phyloP scores from a whole-genome alignment of 495 filamentous ascomycete species.

The Echria macrotheca region DNA sequence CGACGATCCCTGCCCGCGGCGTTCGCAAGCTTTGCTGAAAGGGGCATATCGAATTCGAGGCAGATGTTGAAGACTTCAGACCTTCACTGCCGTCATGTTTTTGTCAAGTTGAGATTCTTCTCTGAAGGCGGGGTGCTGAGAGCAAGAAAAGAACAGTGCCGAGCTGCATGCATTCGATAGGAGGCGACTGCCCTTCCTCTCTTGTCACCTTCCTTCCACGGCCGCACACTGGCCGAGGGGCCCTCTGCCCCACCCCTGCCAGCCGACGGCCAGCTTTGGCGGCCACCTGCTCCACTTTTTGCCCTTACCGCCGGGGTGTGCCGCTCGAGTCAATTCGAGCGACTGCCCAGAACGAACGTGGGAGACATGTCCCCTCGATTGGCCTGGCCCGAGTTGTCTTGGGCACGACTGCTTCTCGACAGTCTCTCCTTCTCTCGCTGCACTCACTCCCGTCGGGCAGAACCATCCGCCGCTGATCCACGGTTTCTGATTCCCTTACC shows the following conservation, averaged over 20 bases:
- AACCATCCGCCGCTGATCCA: too few relatives aligned
- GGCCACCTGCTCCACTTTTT: neutral
- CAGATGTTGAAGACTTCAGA: neutral
- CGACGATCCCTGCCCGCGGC: neutral
- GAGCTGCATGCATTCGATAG: neutral
- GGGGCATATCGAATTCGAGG: neutral
- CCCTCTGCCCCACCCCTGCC: too few relatives aligned
- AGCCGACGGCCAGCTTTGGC: neutral
- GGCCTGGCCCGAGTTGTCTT: neutral
- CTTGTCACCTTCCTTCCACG: conserved; percentile 1
- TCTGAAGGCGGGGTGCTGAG: too few relatives aligned
- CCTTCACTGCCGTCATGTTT: too few relatives aligned
- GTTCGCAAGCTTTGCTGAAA: conserved; percentile 7
- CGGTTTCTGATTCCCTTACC: neutral
- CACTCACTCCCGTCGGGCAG: neutral
- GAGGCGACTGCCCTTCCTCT: neutral
- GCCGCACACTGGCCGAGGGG: too few relatives aligned
- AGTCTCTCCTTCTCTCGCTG: neutral
- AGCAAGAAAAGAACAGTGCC: too few relatives aligned
- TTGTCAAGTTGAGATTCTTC: too few relatives aligned
- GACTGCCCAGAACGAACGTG: neutral
- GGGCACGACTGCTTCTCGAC: neutral
- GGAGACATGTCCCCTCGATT: neutral
- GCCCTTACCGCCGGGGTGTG: neutral
- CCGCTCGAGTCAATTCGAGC: neutral